phyloP scores from a whole-genome alignment of 1,284 basidiomycete genomes.

The Malassezia restricta region DNA sequence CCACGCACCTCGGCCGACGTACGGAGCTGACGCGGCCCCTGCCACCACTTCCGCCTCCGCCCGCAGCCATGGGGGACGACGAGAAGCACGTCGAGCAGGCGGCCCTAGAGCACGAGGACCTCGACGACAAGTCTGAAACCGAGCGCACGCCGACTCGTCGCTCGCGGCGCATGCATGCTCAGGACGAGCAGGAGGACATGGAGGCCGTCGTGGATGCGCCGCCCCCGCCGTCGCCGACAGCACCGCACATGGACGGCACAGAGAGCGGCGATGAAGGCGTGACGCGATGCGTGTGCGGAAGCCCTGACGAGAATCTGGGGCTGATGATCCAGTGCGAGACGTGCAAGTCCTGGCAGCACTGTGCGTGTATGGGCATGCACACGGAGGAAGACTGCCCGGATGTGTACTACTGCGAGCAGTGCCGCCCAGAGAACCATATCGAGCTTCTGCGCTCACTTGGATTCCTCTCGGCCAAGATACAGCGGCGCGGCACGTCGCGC shows the following conservation, averaged over 20 bases:
- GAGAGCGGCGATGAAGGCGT: constrained; percentile 64
- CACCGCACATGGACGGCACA: constrained; percentile 46
- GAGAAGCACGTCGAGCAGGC: background rate
- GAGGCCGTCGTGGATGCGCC: constrained; percentile 1
- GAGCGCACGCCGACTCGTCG: constrained; percentile 1
- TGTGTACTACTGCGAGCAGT: constrained; percentile 78
- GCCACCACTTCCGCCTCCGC: too few species aligned
- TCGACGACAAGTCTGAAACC: background rate
- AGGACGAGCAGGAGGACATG: background rate
- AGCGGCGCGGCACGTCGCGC: constrained; percentile 29
- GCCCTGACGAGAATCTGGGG: constrained; percentile 53
- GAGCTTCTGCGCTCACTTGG: constrained; percentile 38
- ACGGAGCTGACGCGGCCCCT: too few species aligned
- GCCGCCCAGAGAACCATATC: constrained; percentile 69
- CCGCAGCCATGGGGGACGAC: background rate
- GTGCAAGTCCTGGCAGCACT: constrained; percentile 97
- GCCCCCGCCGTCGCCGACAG: constrained; percentile 5
- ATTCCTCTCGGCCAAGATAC: constrained; percentile 22
- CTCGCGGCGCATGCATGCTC: constrained; percentile 1
- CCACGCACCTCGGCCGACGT: too few species aligned
- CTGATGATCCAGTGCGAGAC: constrained; percentile 96
- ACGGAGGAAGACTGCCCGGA: constrained; percentile 58
- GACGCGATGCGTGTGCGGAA: constrained; percentile 87
- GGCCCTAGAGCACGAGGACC: background rate
- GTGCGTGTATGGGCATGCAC: constrained; percentile 85